Percentiles rank a stretch among this genome's conserved stretches.
Conservation (phyloP, 257 asterid genomes). For the Fraxinus pennsylvanica region DNA sequence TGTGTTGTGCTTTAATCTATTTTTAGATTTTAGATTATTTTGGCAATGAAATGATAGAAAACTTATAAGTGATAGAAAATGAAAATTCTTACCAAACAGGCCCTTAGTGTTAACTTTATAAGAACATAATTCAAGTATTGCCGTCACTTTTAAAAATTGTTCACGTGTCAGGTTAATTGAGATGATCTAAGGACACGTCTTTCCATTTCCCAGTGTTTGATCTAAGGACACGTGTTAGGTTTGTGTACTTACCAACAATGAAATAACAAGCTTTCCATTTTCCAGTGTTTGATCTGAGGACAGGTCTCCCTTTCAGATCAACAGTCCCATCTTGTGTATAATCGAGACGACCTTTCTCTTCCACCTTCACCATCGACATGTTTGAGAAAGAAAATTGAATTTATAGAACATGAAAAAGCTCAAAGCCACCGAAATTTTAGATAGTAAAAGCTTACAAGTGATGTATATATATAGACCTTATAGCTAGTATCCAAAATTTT, state of each 20-base stretch:
- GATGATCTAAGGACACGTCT: too few relatives aligned
- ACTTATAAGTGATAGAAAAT: too few relatives aligned
- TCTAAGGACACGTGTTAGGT: background rate
- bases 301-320: constrained; percentile 64
- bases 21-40: background rate
- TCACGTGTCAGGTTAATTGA: too few relatives aligned
- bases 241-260: constrained; percentile 53
- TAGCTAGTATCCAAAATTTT: background rate
- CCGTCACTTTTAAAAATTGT: background rate
- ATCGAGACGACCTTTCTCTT: constrained; percentile 42
- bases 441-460: too few relatives aligned
- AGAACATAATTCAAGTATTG: background rate
- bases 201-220: too few relatives aligned
- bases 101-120: too few relatives aligned
- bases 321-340: constrained; percentile 70
- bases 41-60: too few relatives aligned
- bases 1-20: background rate
- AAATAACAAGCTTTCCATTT: constrained; percentile 76
- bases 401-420: background rate
- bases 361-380: constrained; percentile 28
- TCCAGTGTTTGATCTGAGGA: constrained; percentile 62
- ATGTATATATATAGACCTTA: constrained; percentile 1
- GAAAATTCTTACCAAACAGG: too few relatives aligned
- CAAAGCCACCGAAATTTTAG: background rate
- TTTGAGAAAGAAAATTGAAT: constrained; percentile 7